These are phyloP conservation scores for Neurospora cerealis DNA, from an alignment of 495 filamentous ascomycete genomes.

Conservation along the genomic window DNA sequence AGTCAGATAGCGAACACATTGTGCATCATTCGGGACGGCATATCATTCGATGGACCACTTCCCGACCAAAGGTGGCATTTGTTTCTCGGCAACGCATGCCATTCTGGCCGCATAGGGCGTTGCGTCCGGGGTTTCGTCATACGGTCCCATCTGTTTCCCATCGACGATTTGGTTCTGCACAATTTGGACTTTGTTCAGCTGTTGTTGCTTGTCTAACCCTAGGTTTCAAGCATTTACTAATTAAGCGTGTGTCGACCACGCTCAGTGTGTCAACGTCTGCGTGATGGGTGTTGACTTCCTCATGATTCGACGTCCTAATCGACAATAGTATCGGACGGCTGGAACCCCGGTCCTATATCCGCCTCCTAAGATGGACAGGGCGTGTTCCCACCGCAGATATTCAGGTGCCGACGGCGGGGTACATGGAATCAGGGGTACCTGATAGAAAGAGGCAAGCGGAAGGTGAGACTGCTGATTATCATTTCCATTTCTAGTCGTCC, in stretches of 20 bases:
- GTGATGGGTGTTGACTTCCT: too few relatives aligned
- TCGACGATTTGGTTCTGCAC: not conserved
- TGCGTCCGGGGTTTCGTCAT: not conserved
- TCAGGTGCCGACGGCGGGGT: not conserved
- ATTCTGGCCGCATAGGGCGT: not conserved
- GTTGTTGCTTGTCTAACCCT: not conserved
- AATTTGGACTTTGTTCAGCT: not conserved
- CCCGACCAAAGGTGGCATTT: conserved; percentile 2
- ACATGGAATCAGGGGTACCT: not conserved
- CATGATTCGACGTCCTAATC: not conserved
- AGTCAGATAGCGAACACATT: not conserved
- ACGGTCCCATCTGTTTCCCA: not conserved
- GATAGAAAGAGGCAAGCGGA: not conserved
- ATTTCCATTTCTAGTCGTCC: not conserved
- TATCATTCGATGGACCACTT: conserved; percentile 2
- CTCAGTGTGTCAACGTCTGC: not conserved
- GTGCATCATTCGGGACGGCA: not conserved
- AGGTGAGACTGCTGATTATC: not conserved
- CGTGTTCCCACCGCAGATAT: not conserved
- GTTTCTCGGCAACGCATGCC: not conserved
- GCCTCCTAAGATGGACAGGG: not conserved
- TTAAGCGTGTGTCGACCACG: not conserved
- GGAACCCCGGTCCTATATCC: not conserved
- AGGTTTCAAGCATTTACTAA: not conserved
- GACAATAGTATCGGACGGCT: not conserved